Conservation (phyloP, 2,329 filamentous ascomycete species). For the Ceratocystis albifundus region DNA sequence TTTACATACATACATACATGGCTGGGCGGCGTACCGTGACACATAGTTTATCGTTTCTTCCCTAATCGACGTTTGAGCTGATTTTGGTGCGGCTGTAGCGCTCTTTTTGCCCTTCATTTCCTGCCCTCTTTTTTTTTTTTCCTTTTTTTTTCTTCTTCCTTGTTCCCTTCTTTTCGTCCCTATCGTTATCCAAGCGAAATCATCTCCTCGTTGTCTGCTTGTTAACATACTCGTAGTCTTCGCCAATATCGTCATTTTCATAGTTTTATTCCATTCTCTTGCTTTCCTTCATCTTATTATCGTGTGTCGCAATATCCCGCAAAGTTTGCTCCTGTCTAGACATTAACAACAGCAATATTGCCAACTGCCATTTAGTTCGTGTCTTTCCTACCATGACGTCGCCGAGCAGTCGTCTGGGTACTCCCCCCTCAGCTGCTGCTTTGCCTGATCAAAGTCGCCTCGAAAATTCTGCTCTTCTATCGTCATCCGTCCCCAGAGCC, state of each 20-base stretch:
- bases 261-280: background rate
- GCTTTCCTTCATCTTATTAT: background rate
- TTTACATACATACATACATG: no score
- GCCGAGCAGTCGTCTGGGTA: constrained; percentile 15
- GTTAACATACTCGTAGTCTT: background rate
- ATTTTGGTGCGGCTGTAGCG: constrained; percentile 9
- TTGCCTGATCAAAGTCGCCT: constrained; percentile 9
- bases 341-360: background rate
- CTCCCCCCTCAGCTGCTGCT: constrained; percentile 10
- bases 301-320: background rate
- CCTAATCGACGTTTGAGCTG: background rate
- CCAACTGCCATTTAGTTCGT: background rate
- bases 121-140: constrained; percentile 11
- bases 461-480: constrained; percentile 16
- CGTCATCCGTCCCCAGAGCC: constrained; percentile 20
- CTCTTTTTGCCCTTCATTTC: constrained; percentile 2
- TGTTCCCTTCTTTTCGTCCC: constrained; percentile 1
- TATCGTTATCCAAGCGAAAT: constrained; percentile 8
- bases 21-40: background rate
- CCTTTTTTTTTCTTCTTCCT: no score
- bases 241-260: background rate
- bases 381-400: constrained; percentile 16
- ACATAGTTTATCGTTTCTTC: background rate
- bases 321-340: background rate
- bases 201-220: background rate